These are phyloP conservation scores for Daedalea quercina DNA, from an alignment of 768 basidiomycete genomes.

Conservation along the genomic window DNA sequence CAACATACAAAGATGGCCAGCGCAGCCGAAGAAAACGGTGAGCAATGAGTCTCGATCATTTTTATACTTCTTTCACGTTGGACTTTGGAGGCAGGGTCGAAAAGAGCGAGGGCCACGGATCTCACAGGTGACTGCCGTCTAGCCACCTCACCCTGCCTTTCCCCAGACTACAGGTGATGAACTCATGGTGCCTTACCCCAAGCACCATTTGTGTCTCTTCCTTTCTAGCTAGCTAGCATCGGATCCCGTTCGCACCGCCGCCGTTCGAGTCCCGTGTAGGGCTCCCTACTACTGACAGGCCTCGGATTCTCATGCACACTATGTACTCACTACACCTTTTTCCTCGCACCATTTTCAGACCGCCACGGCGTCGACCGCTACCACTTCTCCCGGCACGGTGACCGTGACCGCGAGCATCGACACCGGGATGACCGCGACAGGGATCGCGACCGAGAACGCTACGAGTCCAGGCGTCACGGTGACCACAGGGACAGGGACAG, in stretches of 20 bases:
- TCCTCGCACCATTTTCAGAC: slow-evolving; percentile 41
- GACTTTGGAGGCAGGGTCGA: slow-evolving; percentile 19
- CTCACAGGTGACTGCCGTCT: slow-evolving; percentile 11
- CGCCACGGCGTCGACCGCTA: slow-evolving; percentile 46
- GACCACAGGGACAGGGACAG: slow-evolving; percentile 20
- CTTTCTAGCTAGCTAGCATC: slow-evolving; percentile 62
- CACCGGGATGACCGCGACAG: slow-evolving; percentile 24
- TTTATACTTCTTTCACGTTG: slow-evolving; percentile 12
- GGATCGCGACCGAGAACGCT: slow-evolving; percentile 15
- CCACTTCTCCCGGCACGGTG: slow-evolving; percentile 27
- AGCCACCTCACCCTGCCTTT: slow-evolving; percentile 30
- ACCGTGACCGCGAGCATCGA: slow-evolving; percentile 22
- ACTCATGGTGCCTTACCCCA: slow-evolving; percentile 53
- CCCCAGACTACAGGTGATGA: slow-evolving; percentile 36
- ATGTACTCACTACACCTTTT: slow-evolving; percentile 25
- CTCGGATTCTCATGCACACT: slow-evolving; percentile 17
- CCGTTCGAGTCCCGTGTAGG: slow-evolving; percentile 1
- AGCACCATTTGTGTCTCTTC: neutral
- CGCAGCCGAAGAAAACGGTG: slow-evolving; percentile 14
- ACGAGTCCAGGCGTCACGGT: slow-evolving; percentile 15
- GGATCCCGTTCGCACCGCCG: slow-evolving; percentile 7
- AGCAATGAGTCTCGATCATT: slow-evolving; percentile 4
- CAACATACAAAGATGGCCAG: slow-evolving; percentile 9
- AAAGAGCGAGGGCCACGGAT: slow-evolving; percentile 7
- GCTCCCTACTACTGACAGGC: slow-evolving; percentile 30